These are phyloP conservation scores for Phytophthora fragariae DNA, from an alignment of 352 stramenopile genomes.

Conservation along the genomic window DNA sequence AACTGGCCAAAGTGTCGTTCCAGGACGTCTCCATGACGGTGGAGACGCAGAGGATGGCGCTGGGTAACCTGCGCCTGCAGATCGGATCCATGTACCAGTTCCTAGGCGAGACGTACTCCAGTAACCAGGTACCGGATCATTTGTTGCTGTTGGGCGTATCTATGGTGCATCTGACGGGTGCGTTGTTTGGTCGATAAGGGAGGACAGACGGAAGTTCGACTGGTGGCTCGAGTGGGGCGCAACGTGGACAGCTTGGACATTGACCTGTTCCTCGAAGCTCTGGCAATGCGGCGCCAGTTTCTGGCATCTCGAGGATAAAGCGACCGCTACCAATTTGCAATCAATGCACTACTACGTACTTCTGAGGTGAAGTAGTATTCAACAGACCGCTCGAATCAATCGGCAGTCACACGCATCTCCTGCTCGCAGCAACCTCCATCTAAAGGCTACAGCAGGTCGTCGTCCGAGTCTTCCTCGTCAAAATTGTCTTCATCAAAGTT, in stretches of 20 bases:
- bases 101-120: constrained; percentile 73
- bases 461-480: constrained; percentile 60
- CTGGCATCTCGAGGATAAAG: constrained; percentile 47
- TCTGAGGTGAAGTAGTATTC: constrained; percentile 3
- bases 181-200: constrained; percentile 5
- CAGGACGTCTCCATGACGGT: constrained; percentile 68
- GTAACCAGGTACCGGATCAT: constrained; percentile 28
- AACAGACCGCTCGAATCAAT: constrained; percentile 1
- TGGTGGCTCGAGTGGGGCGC: constrained; percentile 73
- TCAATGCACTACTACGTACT: not conserved
- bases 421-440: not conserved
- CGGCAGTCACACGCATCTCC: too few species aligned
- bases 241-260: constrained; percentile 88
- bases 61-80: constrained; percentile 61
- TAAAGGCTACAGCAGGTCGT: constrained; percentile 67
- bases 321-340: constrained; percentile 11
- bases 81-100: constrained; percentile 88
- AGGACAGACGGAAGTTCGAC: constrained; percentile 50
- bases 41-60: constrained; percentile 65
- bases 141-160: too few species aligned
- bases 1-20: constrained; percentile 65
- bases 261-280: constrained; percentile 75
- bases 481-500: constrained; percentile 73
- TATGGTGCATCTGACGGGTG: not conserved
- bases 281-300: constrained; percentile 81